These are phyloP conservation scores for Chamaecrista fasciculata DNA, from an alignment of 306 rosid species.

Conservation along the genomic window DNA sequence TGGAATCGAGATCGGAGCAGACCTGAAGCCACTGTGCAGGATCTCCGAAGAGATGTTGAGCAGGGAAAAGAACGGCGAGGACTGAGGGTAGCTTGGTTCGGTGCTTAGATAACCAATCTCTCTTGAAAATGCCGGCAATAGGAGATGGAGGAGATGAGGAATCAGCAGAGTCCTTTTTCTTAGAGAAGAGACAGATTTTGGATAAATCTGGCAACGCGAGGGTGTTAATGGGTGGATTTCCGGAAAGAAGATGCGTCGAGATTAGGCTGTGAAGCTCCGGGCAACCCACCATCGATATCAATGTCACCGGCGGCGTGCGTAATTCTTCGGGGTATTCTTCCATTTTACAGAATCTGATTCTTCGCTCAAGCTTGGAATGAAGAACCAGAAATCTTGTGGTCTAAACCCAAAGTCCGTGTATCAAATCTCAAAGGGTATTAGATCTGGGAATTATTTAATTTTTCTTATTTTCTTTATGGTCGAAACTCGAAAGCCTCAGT, in stretches of 20 bases:
- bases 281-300: conserved; percentile 70
- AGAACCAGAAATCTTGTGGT: neutral
- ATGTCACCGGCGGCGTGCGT: conserved; percentile 84
- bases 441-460: no score
- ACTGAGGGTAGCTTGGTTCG: conserved; percentile 81
- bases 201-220: conserved; percentile 81
- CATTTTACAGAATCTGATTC: conserved; percentile 28
- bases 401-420: no score
- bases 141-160: conserved; percentile 28
- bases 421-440: no score
- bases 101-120: conserved; percentile 86
- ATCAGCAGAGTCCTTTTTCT: conserved; percentile 33
- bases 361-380: neutral
- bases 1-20: conserved; percentile 85
- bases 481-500: no score
- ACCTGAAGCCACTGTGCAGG: conserved; percentile 86
- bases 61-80: conserved; percentile 59
- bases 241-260: conserved; percentile 59
- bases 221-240: conserved; percentile 86
- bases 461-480: no score
- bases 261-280: conserved; percentile 64
- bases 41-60: conserved; percentile 66
- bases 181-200: conserved; percentile 56
- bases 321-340: conserved; percentile 91
- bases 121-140: conserved; percentile 56